A percentile compares a stretch with the other conserved stretches of the same genome.
phyloP scores from a whole-genome alignment of 805 yeast species.

The Kodamaea fukazawae region DNA sequence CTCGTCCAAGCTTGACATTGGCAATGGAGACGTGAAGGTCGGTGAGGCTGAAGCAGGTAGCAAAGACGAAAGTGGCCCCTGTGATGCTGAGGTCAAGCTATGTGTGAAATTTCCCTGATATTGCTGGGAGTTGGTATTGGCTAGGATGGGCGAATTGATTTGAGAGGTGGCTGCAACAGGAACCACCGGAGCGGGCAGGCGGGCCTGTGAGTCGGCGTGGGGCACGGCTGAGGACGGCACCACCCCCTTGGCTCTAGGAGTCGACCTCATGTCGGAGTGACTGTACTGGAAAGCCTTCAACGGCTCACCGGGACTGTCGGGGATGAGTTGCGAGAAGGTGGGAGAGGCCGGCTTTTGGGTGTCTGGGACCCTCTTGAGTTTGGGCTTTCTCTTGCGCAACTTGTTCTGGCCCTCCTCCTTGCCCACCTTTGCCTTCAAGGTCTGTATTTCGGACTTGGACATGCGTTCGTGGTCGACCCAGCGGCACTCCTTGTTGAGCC shows the following conservation, averaged over 20 bases:
- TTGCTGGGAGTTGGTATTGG: no score
- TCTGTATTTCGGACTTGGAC: slow-evolving; percentile 37
- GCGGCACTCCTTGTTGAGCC: slow-evolving; percentile 46
- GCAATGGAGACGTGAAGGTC: no score
- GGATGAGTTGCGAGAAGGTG: background rate
- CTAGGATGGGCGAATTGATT: no score
- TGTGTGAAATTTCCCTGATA: no score
- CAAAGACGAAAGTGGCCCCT: no score
- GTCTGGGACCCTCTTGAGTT: slow-evolving; percentile 1
- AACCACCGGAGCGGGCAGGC: no score
- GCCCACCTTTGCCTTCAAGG: slow-evolving; percentile 36
- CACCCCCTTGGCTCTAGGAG: background rate
- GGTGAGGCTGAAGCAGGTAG: no score
- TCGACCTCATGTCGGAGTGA: slow-evolving; percentile 14
- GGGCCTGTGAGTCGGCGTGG: no score
- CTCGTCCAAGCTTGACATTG: no score
- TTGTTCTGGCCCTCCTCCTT: slow-evolving; percentile 41
- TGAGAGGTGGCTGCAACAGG: no score
- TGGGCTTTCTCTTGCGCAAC: slow-evolving; percentile 34
- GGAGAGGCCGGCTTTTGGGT: background rate
- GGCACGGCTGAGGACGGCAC: no score
- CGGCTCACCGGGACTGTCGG: slow-evolving; percentile 2
- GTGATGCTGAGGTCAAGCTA: no score
- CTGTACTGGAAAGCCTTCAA: slow-evolving; percentile 11
- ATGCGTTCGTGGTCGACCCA: slow-evolving; percentile 45